Conservation (phyloP, 345 rosid genomes). For the Excoecaria cochinchinensis region DNA sequence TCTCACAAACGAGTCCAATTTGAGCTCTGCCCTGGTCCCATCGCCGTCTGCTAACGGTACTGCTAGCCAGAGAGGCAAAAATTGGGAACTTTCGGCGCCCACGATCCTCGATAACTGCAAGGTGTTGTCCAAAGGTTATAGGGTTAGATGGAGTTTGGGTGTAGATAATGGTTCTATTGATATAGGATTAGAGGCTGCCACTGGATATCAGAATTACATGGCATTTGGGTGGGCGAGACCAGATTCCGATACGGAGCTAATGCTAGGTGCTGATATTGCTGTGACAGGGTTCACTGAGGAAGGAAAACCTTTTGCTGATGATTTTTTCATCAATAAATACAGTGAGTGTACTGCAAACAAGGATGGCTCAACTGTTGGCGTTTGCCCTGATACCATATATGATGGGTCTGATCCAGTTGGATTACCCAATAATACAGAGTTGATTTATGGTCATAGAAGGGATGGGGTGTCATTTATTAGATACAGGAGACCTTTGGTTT, state of each 20-base stretch:
- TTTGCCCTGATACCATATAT: slow-evolving; percentile 80
- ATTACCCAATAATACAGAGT: slow-evolving; percentile 61
- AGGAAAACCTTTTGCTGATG: slow-evolving; percentile 78
- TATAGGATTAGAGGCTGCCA: slow-evolving; percentile 80
- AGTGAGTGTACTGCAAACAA: slow-evolving; percentile 66
- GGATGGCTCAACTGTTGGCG: slow-evolving; percentile 65
- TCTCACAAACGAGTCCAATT: slow-evolving; percentile 32
- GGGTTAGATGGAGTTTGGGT: slow-evolving; percentile 78
- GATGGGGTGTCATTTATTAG: slow-evolving; percentile 92
- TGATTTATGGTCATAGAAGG: slow-evolving; percentile 86
- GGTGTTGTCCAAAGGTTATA: slow-evolving; percentile 53
- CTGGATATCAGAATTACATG: slow-evolving; percentile 64
- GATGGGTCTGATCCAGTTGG: slow-evolving; percentile 46
- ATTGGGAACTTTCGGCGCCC: slow-evolving; percentile 34
- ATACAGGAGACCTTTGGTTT: slow-evolving; percentile 61
- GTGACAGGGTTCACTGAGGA: slow-evolving; percentile 72
- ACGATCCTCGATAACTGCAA: slow-evolving; percentile 87
- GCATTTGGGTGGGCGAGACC: slow-evolving; percentile 93
- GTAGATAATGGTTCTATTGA: slow-evolving; percentile 54
- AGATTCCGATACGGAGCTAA: slow-evolving; percentile 42
- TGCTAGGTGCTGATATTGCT: slow-evolving; percentile 79
- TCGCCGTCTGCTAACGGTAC: slow-evolving; percentile 37
- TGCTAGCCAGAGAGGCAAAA: slow-evolving; percentile 18
- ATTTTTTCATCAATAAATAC: slow-evolving; percentile 65
- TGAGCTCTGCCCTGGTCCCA: slow-evolving; percentile 35